Percentiles rank a stretch among this genome's conserved stretches.
Conservation (phyloP, 768 basidiomycete species). For the Austroboletus eburneus region DNA sequence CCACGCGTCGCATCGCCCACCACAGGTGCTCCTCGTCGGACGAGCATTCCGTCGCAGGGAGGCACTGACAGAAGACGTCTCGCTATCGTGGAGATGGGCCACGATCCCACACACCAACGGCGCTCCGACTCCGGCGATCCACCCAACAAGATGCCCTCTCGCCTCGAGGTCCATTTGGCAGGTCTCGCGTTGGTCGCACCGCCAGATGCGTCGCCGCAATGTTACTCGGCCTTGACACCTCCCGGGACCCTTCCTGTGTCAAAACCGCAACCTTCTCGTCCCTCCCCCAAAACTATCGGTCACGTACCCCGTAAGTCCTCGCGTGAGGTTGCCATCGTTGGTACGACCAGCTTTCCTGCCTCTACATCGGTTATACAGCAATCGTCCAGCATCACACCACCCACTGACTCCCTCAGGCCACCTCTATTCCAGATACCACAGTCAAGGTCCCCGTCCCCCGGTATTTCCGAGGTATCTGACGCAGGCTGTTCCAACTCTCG, state of each 20-base stretch:
- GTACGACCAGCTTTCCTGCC: conserved; percentile 34
- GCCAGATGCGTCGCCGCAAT: conserved; percentile 56
- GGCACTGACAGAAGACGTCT: conserved; percentile 61
- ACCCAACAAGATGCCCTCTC: conserved; percentile 32
- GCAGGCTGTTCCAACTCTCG: conserved; percentile 26
- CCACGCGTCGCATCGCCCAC: conserved; percentile 25
- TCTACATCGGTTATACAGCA: conserved; percentile 26
- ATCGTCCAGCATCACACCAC: conserved; percentile 27
- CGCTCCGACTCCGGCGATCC: conserved; percentile 25
- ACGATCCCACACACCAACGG: conserved; percentile 26
- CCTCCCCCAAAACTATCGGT: conserved; percentile 27
- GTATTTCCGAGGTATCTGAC: conserved; percentile 30
- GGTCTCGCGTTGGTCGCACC: conserved; percentile 69
- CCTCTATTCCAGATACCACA: conserved; percentile 36
- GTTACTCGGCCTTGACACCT: conserved; percentile 51
- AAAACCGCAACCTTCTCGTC: conserved; percentile 18
- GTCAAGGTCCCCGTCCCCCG: conserved; percentile 32
- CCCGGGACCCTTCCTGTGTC: conserved; percentile 45
- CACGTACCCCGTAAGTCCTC: conserved; percentile 42
- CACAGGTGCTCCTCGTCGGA: conserved; percentile 37
- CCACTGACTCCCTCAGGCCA: conserved; percentile 32
- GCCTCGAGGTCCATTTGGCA: conserved; percentile 32
- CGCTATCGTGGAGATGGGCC: conserved; percentile 62
- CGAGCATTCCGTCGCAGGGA: conserved; percentile 54
- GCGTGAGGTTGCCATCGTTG: conserved; percentile 52